Evolutionary conservation across 768 basidiomycete genomes (phyloP).

Genomic region (Dioszegia crocea): DNA sequence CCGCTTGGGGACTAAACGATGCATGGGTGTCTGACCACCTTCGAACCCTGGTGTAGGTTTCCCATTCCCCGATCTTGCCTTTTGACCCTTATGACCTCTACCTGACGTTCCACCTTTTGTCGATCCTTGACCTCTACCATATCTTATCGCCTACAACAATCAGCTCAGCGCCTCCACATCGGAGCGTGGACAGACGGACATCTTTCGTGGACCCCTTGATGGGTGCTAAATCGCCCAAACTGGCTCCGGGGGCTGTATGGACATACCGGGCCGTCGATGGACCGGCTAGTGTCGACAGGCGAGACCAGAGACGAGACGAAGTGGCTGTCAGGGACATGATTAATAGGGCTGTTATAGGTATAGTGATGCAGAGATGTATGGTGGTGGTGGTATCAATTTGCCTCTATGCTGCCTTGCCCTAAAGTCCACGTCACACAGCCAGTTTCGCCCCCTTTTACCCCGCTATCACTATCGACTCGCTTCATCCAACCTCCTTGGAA

Average conservation of each 20-base stretch:
- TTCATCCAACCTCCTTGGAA: neutral
- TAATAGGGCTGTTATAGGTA: neutral
- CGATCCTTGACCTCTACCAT: conserved; percentile 84
- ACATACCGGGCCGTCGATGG: conserved; percentile 23
- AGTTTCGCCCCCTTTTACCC: neutral
- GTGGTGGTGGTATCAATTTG: neutral
- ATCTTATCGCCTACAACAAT: conserved; percentile 7
- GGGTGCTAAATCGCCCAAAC: conserved; percentile 34
- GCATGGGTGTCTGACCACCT: conserved; percentile 93
- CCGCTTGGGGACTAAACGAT: conserved; percentile 82
- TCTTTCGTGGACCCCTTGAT: conserved; percentile 36
- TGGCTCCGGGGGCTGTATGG: conserved; percentile 21
- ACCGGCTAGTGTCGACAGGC: neutral
- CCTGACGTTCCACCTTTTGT: conserved; percentile 88
- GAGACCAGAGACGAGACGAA: conserved; percentile 1
- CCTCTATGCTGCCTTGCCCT: neutral
- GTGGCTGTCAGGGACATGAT: conserved; percentile 6
- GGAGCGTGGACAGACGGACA: conserved; percentile 15
- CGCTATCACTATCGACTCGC: conserved; percentile 5
- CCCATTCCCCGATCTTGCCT: conserved; percentile 81
- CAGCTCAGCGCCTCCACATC: neutral
- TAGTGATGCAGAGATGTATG: neutral
- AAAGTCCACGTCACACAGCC: neutral
- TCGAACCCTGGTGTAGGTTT: conserved; percentile 80
- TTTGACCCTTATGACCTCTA: conserved; percentile 92